Conservation (phyloP, 2,329 filamentous ascomycete genomes). For the Stemphylium vesicarium region DNA sequence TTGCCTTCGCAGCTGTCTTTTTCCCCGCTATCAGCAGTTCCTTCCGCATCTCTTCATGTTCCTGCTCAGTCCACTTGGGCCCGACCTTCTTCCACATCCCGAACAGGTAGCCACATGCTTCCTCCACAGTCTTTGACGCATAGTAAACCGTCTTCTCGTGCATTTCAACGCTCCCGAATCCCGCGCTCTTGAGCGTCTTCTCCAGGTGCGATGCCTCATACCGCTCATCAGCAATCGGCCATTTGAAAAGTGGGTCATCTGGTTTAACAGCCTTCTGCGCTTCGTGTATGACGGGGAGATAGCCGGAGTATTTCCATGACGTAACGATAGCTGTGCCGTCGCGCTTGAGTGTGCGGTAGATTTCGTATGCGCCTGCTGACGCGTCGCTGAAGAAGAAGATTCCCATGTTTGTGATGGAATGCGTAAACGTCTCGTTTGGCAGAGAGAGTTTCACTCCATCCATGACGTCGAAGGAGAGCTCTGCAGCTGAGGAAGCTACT, state of each 20-base stretch:
- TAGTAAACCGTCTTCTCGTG: constrained; percentile 11
- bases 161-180: constrained; percentile 12
- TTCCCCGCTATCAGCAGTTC: constrained; percentile 1
- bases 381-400: constrained; percentile 44
- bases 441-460: constrained; percentile 20
- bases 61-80: constrained; percentile 8
- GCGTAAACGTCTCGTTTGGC: constrained; percentile 42
- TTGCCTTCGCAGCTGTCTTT: neutral
- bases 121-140: constrained; percentile 11
- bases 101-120: constrained; percentile 5
- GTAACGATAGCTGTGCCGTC: constrained; percentile 46
- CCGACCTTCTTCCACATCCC: constrained; percentile 9
- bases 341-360: constrained; percentile 46
- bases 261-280: constrained; percentile 14
- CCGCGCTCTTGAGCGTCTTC: constrained; percentile 6
- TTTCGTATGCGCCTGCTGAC: constrained; percentile 32
- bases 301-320: constrained; percentile 17
- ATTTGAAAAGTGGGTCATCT: constrained; percentile 8
- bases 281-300: constrained; percentile 4
- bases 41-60: constrained; percentile 9
- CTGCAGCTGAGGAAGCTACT: neutral
- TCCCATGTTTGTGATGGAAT: constrained; percentile 50
- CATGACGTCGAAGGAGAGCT: constrained; percentile 3
- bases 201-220: constrained; percentile 9
- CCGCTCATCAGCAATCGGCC: constrained; percentile 22